Evolutionary conservation across 768 basidiomycete genomes (phyloP).

Genomic region (Mycena maculata): DNA sequence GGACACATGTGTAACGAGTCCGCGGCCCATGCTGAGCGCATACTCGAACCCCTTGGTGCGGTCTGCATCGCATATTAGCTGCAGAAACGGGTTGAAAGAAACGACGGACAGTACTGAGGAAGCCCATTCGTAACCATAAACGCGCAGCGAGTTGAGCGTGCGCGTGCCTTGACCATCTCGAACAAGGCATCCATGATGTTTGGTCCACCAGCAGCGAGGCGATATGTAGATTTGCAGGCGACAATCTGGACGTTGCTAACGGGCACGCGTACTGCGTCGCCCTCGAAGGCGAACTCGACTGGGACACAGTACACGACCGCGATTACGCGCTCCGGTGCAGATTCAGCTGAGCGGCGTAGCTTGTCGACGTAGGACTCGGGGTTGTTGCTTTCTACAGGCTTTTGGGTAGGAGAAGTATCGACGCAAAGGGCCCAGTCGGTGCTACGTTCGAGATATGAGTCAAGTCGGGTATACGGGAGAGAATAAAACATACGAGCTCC

Average conservation of each 20-base stretch:
- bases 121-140: background rate
- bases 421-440: constrained; percentile 10
- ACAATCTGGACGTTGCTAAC: constrained; percentile 1
- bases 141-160: background rate
- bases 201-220: no score
- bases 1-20: background rate
- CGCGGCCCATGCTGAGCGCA: constrained; percentile 11
- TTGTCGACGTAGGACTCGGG: background rate
- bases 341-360: background rate
- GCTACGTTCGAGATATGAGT: background rate
- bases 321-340: constrained; percentile 4
- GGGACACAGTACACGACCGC: constrained; percentile 10
- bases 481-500: constrained; percentile 3
- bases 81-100: background rate
- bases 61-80: background rate
- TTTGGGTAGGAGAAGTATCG: background rate
- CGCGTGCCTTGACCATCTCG: constrained; percentile 11
- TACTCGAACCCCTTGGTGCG: constrained; percentile 19
- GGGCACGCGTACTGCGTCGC: background rate
- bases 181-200: no score
- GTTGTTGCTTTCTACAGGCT: background rate
- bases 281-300: constrained; percentile 6
- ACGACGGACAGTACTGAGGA: constrained; percentile 6
- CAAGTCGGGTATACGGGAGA: background rate
- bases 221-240: constrained; percentile 1